Base-by-base conservation (phyloP, 768 basidiomycete species). In the Astraeus odoratus region DNA sequence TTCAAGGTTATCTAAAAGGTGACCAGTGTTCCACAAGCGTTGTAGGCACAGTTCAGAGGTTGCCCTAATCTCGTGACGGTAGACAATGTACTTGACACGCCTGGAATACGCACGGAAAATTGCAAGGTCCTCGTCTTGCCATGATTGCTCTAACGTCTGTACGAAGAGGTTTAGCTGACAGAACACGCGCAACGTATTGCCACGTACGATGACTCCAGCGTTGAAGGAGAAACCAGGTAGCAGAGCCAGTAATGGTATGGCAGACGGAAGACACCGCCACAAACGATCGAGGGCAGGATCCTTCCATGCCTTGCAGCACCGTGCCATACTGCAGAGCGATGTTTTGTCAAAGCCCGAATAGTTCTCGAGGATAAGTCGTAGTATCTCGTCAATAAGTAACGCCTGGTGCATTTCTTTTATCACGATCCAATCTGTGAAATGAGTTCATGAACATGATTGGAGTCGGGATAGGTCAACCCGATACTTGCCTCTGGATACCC, bases 331-430 rank as follows among this genome's bases (percentile, higher is more conserved):
- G 33, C 61, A 57, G 13, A 78, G 65, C 10, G 65, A 56, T 12
- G 40, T 19, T 33, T 53, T 57, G 16, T 58, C 57, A 33, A 61
- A 44, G 31, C 65, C 58, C 26, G 61, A 51, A 42, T 59, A 52
- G 42, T 56, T 55, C n/a, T 54, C 53, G 41, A 77, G 67, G 43
- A 77, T 67, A 29, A 61, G 54, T 37, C 69, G 68, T 18, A 77
- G 57, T 39, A 77, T 66, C 51, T 78, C 75, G 58, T 78, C 76
- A 39, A 77, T 65, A 47, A 71, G 56, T 24, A 78, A 61, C 8
- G 62, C 68, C 27, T 49, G 47, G 50, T 77, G 75, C 75, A 75
- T 76, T 29, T 31, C 40, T 38, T 38, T 1, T 2, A 45, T 12
- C 20, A 26, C 9, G 22, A 26, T 31, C 30, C 42, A 24, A 33